phyloP scores from a whole-genome alignment of 768 basidiomycete species.

The Chalciporus chontae region DNA sequence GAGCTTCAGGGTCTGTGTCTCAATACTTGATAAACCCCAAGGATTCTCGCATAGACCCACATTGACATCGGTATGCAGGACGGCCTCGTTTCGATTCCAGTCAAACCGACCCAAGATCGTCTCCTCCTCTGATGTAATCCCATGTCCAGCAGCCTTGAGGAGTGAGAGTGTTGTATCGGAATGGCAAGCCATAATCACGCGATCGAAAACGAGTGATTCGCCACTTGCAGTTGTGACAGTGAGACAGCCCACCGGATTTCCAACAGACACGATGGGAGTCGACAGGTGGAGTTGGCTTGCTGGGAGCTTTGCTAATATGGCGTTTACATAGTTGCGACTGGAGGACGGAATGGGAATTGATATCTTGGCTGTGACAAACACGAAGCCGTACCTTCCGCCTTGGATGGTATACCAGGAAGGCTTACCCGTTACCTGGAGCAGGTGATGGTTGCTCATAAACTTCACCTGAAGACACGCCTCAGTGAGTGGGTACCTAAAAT shows the following conservation, averaged over 20 bases:
- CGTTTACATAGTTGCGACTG: slow-evolving; percentile 65
- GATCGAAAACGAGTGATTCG: slow-evolving; percentile 50
- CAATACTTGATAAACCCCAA: neutral
- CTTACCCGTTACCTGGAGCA: slow-evolving; percentile 67
- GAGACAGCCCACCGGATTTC: slow-evolving; percentile 32
- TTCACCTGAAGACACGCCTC: slow-evolving; percentile 40
- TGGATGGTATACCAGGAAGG: slow-evolving; percentile 71
- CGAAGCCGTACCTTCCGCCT: slow-evolving; percentile 59
- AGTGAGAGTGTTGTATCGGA: slow-evolving; percentile 57
- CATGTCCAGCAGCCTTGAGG: slow-evolving; percentile 48
- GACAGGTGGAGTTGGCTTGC: slow-evolving; percentile 52
- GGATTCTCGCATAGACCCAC: slow-evolving; percentile 34
- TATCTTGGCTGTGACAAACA: neutral
- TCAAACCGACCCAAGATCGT: slow-evolving; percentile 53
- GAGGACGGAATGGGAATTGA: neutral
- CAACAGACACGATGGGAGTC: slow-evolving; percentile 49
- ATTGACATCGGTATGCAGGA: slow-evolving; percentile 60
- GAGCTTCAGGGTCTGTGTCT: slow-evolving; percentile 36
- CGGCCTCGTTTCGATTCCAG: slow-evolving; percentile 67
- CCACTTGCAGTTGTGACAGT: slow-evolving; percentile 47
- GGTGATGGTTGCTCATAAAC: slow-evolving; percentile 72
- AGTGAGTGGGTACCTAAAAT: neutral
- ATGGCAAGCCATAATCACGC: slow-evolving; percentile 72
- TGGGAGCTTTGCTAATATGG: slow-evolving; percentile 55
- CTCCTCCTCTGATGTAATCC: slow-evolving; percentile 49